Base-by-base conservation (phyloP, 2,329 filamentous ascomycete genomes). In the Calonectria montana region DNA sequence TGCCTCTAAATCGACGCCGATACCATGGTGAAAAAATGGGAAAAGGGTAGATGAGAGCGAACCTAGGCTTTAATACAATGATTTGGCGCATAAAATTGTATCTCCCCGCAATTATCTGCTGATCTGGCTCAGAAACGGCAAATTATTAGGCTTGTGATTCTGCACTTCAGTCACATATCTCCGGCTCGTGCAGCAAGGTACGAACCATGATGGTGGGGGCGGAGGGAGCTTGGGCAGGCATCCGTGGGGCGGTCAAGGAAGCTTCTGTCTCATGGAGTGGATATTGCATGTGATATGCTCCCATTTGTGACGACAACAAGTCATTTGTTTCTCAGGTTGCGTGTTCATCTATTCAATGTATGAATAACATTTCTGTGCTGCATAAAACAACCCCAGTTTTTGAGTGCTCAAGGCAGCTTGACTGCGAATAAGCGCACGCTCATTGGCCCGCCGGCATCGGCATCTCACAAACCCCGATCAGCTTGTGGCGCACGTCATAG, bases 401-500 rank as follows among this genome's bases (percentile, higher is more conserved):
- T 37, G n/a, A 23, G 25, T 23, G 23, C 53, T 39, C 29, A 50
- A 31, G 57, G 62, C 65, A 72, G 61, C 31, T 74, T 72, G 55
- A 25, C 31, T 29, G 63, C 65, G 63, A 70, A 59, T 62, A n/a
- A 0, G 6, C 6, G 41, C 9, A 10, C 48, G 27, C 39, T 75
- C 18, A 79, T 79, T 79, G 77, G 77, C 29, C 21, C 35, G 45
- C 53, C 66, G 66, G 35, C 25, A 59, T 72, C 73, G 70, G 75
- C 50, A 68, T 25, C 39, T 61, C 13, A 18, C 69, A 65, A 70
- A n/a, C 47, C 69, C 70, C 69, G 75, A 31, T 35, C 43, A 37
- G 21, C 12, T 63, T 66, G 74, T 71, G 70, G 66, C 62, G 67
- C 65, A 67, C 74, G 77, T 79, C 75, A 78, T 77, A 76, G 65